These are phyloP conservation scores for Penicilliopsis zonata DNA, from an alignment of 495 filamentous ascomycete genomes.

Conservation along the genomic window DNA sequence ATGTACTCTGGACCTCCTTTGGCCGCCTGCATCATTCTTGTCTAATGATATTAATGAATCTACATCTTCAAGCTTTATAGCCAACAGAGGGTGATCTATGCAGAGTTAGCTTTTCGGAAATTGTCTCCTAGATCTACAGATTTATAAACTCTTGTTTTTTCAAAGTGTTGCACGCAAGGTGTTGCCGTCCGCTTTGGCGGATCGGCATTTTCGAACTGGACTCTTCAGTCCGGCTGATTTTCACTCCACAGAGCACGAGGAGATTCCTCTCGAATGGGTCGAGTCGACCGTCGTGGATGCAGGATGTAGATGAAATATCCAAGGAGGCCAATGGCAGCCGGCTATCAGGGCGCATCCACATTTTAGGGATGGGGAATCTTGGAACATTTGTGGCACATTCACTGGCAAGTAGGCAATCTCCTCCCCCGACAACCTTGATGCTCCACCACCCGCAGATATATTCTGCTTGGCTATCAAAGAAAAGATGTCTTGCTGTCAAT, in stretches of 20 bases:
- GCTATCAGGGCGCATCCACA: conserved; percentile 40
- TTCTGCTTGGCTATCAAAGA: conserved; percentile 12
- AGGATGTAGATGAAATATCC: conserved; percentile 17
- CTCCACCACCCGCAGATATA: conserved; percentile 29
- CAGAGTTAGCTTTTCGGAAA: not conserved
- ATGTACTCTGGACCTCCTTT: not conserved
- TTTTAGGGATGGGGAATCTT: conserved; percentile 46
- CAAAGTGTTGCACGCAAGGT: conserved; percentile 26
- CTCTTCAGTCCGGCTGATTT: conserved; percentile 1
- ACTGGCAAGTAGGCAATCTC: conserved; percentile 39
- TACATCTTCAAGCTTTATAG: not conserved
- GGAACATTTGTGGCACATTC: conserved; percentile 51
- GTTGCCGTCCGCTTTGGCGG: conserved; percentile 27
- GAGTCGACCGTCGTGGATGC: conserved; percentile 12
- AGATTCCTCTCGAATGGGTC: conserved; percentile 11
- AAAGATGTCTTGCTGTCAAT: conserved; percentile 18
- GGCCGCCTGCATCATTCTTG: conserved; percentile 7
- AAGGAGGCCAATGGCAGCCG: conserved; percentile 8
- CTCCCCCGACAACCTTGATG: conserved; percentile 47
- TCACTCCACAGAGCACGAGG: not conserved
- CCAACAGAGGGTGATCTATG: not conserved
- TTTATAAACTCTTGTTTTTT: conserved; percentile 6
- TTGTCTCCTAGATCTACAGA: conserved; percentile 4
- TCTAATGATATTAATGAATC: not conserved
- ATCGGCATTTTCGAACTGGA: conserved; percentile 13